Conservation (phyloP, 495 filamentous ascomycete genomes). For the Lepraria neglecta region DNA sequence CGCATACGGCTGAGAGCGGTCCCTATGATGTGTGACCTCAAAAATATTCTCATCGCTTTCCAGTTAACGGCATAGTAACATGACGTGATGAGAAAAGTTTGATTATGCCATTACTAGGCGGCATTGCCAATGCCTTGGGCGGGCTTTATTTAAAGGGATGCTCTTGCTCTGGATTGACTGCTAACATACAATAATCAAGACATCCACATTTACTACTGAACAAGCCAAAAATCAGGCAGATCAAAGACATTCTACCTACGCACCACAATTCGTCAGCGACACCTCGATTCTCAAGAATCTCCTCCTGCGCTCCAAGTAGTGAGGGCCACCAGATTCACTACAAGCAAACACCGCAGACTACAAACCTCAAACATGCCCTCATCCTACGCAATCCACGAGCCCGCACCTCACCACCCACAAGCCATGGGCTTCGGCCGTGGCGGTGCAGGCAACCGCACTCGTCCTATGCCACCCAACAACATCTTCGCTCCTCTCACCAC, state of each 20-base stretch:
- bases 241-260: background rate
- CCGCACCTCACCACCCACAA: slow-evolving; percentile 1
- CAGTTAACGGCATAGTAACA: slow-evolving; percentile 15
- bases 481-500: slow-evolving; percentile 49
- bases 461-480: slow-evolving; percentile 52
- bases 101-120: slow-evolving; percentile 2
- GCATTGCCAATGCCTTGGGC: background rate
- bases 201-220: background rate
- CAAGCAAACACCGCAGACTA: background rate
- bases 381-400: slow-evolving; percentile 6
- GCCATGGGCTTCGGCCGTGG: slow-evolving; percentile 7
- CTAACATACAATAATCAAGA: background rate
- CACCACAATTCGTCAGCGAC: background rate
- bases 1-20: slow-evolving; percentile 11
- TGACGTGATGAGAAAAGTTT: slow-evolving; percentile 10
- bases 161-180: background rate
- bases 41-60: slow-evolving; percentile 14
- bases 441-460: slow-evolving; percentile 8
- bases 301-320: background rate
- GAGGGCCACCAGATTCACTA: slow-evolving; percentile 1
- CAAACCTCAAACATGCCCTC: background rate
- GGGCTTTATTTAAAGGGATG: slow-evolving; percentile 4
- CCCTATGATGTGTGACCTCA: background rate
- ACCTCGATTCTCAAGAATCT: background rate
- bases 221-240: background rate